Evolutionary conservation across 495 filamentous ascomycete species (phyloP), one percentile per base, ranked within the genome.

Genomic region (Trichoderma orchidacearum): DNA sequence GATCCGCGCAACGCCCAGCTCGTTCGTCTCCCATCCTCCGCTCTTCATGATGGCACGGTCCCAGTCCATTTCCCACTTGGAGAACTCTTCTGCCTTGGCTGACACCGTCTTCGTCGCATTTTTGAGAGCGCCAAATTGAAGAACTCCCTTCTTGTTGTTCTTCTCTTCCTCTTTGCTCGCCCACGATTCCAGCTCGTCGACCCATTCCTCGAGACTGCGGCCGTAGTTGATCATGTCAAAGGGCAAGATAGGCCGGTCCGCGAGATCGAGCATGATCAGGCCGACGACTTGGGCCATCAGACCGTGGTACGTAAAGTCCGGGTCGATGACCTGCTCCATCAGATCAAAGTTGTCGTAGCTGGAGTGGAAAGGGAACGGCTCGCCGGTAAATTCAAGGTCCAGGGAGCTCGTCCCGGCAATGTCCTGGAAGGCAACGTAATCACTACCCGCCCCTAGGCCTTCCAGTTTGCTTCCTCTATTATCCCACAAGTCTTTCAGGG

Each of bases 361-460:
- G 59, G 85, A 90, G 68, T 90, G 83, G 55, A 85, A 84, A 2
- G 92, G 90, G 66, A 76, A 90, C n/a, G 75, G 64, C 17, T 77
- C 71, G 17, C 86, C 89, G 0, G 73, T 67, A 61, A 98, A 98
- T 34, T 82, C 78, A 60, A 98, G 81, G 66, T 97, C 93, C 54
- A 97, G 75, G 17, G 87, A 91, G 5, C 88, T 90, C 4, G 85
- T 89, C 38, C 93, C 93, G n/a, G 89, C 91, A 25, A 96, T 86
- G 61, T 92, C 82, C 67, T 96, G 92, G 68, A 96, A 98, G 31
- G 91, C 82, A 29, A 92, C 85, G 62, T 89, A 93, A 65, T 96
- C 93, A 62, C 89, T 87, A n/a, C 82, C 87, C 11, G 83, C 82
- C 51, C 88, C 89, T 1, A 95, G 74, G 1, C 81, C 82, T 5